phyloP scores from a whole-genome alignment of 164 flowering plant genomes.

The Aristolochia californica region DNA sequence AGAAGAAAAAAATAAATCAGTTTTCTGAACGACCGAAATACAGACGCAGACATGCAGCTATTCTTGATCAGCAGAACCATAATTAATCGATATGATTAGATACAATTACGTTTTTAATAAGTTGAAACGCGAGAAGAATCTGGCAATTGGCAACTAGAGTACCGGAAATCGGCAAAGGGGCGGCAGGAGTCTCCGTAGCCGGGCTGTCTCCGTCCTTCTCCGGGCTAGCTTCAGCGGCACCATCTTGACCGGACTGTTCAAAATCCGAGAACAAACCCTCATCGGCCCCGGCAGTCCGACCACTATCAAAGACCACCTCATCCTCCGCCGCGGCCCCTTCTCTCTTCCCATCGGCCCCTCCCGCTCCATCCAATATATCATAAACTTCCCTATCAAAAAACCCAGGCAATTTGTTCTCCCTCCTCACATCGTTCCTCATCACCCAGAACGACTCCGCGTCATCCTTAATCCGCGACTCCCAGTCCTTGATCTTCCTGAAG shows the following conservation, averaged over 20 bases:
- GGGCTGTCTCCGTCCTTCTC: constrained; percentile 17
- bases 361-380: constrained; percentile 49
- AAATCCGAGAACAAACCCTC: constrained; percentile 67
- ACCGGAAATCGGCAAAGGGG: constrained; percentile 47
- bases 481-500: constrained; percentile 74
- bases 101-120: not conserved
- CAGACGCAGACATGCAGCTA: no score
- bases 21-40: no score
- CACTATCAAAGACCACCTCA: constrained; percentile 46
- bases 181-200: constrained; percentile 10
- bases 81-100: no score
- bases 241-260: constrained; percentile 29
- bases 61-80: no score
- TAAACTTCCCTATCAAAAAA: constrained; percentile 82
- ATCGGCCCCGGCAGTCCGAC: constrained; percentile 47
- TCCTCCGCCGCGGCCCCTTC: constrained; percentile 3
- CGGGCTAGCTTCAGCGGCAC: constrained; percentile 19
- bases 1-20: no score
- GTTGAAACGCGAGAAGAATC: not conserved
- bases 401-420: constrained; percentile 74
- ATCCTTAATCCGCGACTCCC: constrained; percentile 43
- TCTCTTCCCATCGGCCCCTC: not conserved
- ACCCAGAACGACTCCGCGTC: constrained; percentile 70
- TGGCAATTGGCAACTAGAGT: not conserved
- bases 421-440: constrained; percentile 77